Conservation (phyloP, 73 alveolate species). For the Uronychia binucleata region DNA sequence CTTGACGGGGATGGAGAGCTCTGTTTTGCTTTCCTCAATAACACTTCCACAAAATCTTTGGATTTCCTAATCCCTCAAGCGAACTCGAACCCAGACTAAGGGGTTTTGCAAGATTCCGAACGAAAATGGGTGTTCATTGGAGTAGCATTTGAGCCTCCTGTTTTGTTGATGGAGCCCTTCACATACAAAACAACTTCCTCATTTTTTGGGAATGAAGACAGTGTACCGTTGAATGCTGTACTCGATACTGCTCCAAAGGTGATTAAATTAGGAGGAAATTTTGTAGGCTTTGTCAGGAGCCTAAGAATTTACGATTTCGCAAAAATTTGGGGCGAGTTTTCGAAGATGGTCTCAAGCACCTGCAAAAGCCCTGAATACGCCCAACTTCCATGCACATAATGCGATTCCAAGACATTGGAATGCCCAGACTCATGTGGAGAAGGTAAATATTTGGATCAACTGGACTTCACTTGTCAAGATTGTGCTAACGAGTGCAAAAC, state of each 20-base stretch:
- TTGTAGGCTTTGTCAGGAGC: background rate
- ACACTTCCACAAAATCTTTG: too few species aligned
- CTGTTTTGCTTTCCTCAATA: too few species aligned
- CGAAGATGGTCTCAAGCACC: background rate
- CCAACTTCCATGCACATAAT: too few species aligned
- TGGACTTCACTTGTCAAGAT: too few species aligned
- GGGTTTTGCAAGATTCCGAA: too few species aligned
- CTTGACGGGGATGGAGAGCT: too few species aligned
- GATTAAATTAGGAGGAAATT: background rate
- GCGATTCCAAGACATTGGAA: too few species aligned
- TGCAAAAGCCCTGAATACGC: too few species aligned
- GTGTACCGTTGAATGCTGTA: background rate
- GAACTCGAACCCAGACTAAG: too few species aligned
- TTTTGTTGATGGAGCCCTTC: background rate
- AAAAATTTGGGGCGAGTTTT: background rate
- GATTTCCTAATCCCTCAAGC: too few species aligned
- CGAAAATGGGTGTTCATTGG: background rate
- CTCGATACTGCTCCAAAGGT: background rate
- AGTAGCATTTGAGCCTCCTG: background rate
- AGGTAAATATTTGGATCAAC: too few species aligned
- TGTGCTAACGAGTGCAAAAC: background rate
- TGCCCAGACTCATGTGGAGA: too few species aligned
- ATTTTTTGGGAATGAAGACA: background rate
- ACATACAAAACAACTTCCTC: background rate
- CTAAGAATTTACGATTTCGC: background rate